Base-by-base conservation (phyloP, 1,284 basidiomycete species). In the Wallemia mellicola region DNA sequence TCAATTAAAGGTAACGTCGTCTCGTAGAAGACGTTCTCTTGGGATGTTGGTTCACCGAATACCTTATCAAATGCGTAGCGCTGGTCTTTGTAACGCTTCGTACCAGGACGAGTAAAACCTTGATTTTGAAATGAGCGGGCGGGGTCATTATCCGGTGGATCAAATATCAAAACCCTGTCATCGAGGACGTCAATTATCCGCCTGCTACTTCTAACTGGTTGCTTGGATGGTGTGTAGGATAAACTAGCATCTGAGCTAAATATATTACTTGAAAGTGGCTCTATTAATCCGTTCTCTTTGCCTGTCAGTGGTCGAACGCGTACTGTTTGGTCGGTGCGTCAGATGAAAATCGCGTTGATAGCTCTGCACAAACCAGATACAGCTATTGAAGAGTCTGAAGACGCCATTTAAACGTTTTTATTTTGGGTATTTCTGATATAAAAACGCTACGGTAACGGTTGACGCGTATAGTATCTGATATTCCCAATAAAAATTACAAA, bases 21-120 rank as follows among this genome's bases (percentile, higher is more conserved):
- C 59, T 79, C 73, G 64, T 81, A 79, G 67, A 87, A 95, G 11
- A 95, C 83, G 61, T 87, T 83, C 63, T 79, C 76, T 70, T 96
- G 91, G 22, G 73, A 74, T 26, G 84, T 77, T 38, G 82, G 77
- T 67, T 81, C 78, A 63, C 80, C 76, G 67, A 94, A 91, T 26
- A 96, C 87, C 59, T 76, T 78, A 70, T 96, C 91, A 68, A 95
- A 96, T 74, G 91, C 87, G 71, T 92, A 96, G 60, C 89, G 79
- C 67, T 82, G 80, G 71, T 92, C 85, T 70, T 89, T 91, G 74
- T 91, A 89, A 62, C 86, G 76, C 67, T 83, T 86, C 48, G 83
- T 83, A 54, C 86, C 86, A 0, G 82, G 83, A 54, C 83, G 81
- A 64, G 82, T 65, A 65, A 85, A 86, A 3, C 84, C 85, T 25